A percentile compares a stretch with the other conserved stretches of the same genome.
Evolutionary conservation across 129 eudicot genomes (phyloP).

Genomic region (Flaveria ramosissima): DNA sequence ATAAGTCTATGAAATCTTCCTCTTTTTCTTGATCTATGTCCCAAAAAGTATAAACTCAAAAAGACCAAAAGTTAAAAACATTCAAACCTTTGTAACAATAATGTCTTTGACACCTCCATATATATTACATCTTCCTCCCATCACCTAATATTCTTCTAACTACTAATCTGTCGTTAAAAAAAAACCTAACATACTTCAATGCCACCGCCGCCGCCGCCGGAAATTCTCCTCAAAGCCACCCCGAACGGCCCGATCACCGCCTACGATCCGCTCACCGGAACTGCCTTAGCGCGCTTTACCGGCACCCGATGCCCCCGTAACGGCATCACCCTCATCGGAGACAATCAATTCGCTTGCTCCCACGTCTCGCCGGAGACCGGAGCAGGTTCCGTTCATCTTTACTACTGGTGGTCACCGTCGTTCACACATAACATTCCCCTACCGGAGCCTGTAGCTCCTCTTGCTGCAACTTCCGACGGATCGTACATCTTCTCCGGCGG

Average conservation of each 20-base stretch:
- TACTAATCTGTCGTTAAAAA: too few species aligned
- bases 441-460: conserved; percentile 52
- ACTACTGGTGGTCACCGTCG: conserved; percentile 44
- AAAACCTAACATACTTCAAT: background rate
- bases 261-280: conserved; percentile 38
- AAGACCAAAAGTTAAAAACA: conserved; percentile 19
- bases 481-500: conserved; percentile 48
- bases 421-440: conserved; percentile 21
- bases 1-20: background rate
- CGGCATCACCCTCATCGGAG: conserved; percentile 34
- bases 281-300: conserved; percentile 28
- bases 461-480: conserved; percentile 39
- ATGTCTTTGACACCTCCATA: conserved; percentile 11
- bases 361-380: conserved; percentile 42
- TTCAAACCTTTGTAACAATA: conserved; percentile 16
- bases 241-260: conserved; percentile 35
- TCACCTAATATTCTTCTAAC: background rate
- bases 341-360: conserved; percentile 39
- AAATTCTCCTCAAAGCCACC: conserved; percentile 35
- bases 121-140: background rate
- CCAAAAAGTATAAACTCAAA: background rate
- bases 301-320: conserved; percentile 46
- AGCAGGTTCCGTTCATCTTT: conserved; percentile 34
- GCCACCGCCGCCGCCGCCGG: conserved; percentile 24
- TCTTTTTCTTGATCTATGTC: conserved; percentile 3